A percentile compares a stretch with the other conserved stretches of the same genome.
These are phyloP conservation scores for Leucosporidium yakuticum DNA, from an alignment of 768 basidiomycete genomes.

Conservation along the genomic window DNA sequence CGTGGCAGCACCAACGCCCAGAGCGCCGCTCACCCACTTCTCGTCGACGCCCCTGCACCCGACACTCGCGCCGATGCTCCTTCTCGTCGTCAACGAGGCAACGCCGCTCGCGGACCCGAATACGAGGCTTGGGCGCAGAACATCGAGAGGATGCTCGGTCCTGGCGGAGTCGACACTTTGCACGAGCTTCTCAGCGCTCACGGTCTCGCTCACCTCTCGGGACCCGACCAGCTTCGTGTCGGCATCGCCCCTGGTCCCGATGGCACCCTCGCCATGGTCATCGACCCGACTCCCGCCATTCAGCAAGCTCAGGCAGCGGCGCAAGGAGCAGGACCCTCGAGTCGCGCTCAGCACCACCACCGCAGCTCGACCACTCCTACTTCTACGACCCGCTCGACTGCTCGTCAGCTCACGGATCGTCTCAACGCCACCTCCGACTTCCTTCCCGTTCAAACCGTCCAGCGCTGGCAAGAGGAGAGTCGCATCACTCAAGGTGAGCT, in stretches of 20 bases:
- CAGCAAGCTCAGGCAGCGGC: slow-evolving; percentile 7
- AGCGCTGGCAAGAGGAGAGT: slow-evolving; percentile 46
- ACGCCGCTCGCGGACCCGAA: slow-evolving; percentile 44
- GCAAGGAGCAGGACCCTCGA: background rate
- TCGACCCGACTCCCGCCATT: slow-evolving; percentile 22
- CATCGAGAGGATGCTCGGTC: slow-evolving; percentile 73
- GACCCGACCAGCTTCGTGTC: slow-evolving; percentile 29
- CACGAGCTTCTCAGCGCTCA: slow-evolving; percentile 60
- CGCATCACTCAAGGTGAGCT: slow-evolving; percentile 33
- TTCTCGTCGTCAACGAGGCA: slow-evolving; percentile 50
- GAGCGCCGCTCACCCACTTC: slow-evolving; percentile 67
- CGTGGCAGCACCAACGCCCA: slow-evolving; percentile 4
- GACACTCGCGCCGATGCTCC: slow-evolving; percentile 38
- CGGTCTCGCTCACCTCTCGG: slow-evolving; percentile 20
- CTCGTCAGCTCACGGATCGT: slow-evolving; percentile 30
- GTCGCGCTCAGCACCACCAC: slow-evolving; percentile 1
- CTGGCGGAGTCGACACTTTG: slow-evolving; percentile 72
- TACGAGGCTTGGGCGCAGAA: slow-evolving; percentile 44
- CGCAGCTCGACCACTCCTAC: background rate
- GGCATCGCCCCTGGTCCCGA: slow-evolving; percentile 29
- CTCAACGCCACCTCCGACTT: slow-evolving; percentile 33
- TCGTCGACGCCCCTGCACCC: slow-evolving; percentile 54
- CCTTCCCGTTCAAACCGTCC: slow-evolving; percentile 42
- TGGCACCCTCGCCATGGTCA: slow-evolving; percentile 30
- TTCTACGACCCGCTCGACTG: slow-evolving; percentile 13